A percentile compares a stretch with the other conserved stretches of the same genome.
Evolutionary conservation across 768 basidiomycete species (phyloP).

Genomic region (Suillus clintonianus): DNA sequence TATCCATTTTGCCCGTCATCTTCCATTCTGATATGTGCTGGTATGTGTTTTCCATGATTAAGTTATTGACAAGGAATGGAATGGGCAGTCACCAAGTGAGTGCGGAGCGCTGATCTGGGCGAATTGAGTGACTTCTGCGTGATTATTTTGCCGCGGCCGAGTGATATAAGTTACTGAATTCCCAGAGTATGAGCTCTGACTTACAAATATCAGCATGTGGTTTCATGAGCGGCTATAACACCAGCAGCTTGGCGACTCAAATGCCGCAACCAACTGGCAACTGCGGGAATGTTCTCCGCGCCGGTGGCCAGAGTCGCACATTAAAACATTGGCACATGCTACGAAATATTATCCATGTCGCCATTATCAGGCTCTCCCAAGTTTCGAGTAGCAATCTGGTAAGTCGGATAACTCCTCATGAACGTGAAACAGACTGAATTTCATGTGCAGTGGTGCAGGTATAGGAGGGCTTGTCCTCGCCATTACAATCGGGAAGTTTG

Average conservation of each 20-base stretch:
- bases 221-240: too few relatives aligned
- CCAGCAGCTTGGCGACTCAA: too few relatives aligned
- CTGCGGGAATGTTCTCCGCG: too few relatives aligned
- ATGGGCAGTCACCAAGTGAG: too few relatives aligned
- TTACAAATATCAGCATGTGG: too few relatives aligned
- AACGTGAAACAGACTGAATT: neutral
- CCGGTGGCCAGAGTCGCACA: neutral
- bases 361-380: conserved; percentile 1
- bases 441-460: conserved; percentile 12
- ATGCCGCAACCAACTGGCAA: neutral
- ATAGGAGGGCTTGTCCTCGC: conserved; percentile 45
- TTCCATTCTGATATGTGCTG: neutral
- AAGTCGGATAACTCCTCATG: neutral
- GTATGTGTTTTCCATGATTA: neutral
- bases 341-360: conserved; percentile 7
- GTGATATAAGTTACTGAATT: too few relatives aligned
- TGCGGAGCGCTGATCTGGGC: too few relatives aligned
- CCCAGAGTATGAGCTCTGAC: too few relatives aligned
- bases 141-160: too few relatives aligned
- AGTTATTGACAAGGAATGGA: neutral
- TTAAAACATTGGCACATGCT: neutral
- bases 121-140: too few relatives aligned
- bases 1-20: neutral
- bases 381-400: conserved; percentile 13
- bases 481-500: conserved; percentile 28